A percentile compares a stretch with the other conserved stretches of the same genome.
Conservation (phyloP, 345 rosid species). For the Camelina neglecta region DNA sequence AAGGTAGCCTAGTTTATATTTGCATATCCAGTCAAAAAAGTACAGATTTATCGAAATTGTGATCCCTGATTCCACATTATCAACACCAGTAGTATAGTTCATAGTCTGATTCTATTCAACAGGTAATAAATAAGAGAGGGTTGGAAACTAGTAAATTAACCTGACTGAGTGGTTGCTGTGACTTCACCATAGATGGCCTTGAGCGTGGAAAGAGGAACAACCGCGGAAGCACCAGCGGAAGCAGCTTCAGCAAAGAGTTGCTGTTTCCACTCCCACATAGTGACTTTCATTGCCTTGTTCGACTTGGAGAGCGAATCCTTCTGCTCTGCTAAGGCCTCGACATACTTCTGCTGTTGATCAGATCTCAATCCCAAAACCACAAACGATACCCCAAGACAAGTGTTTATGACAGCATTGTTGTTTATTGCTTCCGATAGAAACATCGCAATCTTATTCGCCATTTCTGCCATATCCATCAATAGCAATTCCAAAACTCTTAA, state of each 20-base stretch:
- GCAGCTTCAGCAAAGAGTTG: slow-evolving; percentile 79
- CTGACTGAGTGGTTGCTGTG: slow-evolving; percentile 43
- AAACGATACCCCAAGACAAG: slow-evolving; percentile 60
- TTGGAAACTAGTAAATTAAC: slow-evolving; percentile 35
- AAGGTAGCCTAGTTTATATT: neutral
- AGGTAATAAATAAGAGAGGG: slow-evolving; percentile 1
- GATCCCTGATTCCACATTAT: neutral
- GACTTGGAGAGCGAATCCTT: slow-evolving; percentile 58
- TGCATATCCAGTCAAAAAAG: neutral
- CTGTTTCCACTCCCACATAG: slow-evolving; percentile 91
- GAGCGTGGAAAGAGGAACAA: slow-evolving; percentile 71
- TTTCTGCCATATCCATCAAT: slow-evolving; percentile 30
- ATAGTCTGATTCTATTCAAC: neutral
- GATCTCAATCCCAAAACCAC: slow-evolving; percentile 62
- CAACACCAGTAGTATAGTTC: neutral
- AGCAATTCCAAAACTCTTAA: no score
- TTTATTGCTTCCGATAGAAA: slow-evolving; percentile 53
- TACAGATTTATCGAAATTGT: neutral
- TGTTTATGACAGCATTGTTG: slow-evolving; percentile 63
- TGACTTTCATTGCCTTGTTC: slow-evolving; percentile 64
- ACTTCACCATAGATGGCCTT: slow-evolving; percentile 77
- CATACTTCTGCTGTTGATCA: slow-evolving; percentile 62
- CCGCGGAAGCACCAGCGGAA: slow-evolving; percentile 50
- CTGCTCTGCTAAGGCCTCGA: slow-evolving; percentile 60
- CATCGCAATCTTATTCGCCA: slow-evolving; percentile 51